Percentiles rank a stretch among this genome's conserved stretches.
phyloP scores from a whole-genome alignment of 495 filamentous ascomycete species.

The Evansstolkia leycettana region DNA sequence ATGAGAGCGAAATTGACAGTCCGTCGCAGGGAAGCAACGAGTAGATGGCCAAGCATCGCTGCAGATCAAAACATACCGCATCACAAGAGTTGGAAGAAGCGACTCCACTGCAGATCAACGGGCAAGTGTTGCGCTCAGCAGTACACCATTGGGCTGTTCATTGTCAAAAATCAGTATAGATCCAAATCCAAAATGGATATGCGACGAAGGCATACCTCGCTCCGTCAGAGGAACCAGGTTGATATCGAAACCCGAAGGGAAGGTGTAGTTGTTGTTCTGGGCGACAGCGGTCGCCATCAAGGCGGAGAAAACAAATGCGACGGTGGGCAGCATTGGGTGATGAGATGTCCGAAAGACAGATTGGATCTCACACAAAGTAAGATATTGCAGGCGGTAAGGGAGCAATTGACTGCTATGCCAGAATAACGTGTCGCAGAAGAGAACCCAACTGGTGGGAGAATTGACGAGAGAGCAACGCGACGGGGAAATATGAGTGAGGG shows the following conservation, averaged over 20 bases:
- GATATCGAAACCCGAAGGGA: constrained; percentile 29
- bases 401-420: no score
- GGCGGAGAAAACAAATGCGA: constrained; percentile 19
- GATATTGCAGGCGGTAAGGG: background rate
- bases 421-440: no score
- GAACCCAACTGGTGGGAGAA: no score
- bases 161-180: no score
- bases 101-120: constrained; percentile 29
- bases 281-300: constrained; percentile 16
- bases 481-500: no score
- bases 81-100: constrained; percentile 30
- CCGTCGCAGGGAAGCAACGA: no score
- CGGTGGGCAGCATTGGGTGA: constrained; percentile 19
- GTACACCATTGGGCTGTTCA: constrained; percentile 31
- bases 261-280: constrained; percentile 21
- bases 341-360: no score
- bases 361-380: no score
- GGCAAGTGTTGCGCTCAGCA: constrained; percentile 34
- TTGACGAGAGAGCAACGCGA: no score
- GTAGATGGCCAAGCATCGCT: no score
- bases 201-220: constrained; percentile 14
- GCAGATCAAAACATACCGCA: constrained; percentile 19
- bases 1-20: no score
- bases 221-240: constrained; percentile 13
- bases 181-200: background rate